Conservation (phyloP, 2,329 filamentous ascomycete species). For the Claviceps sp. region DNA sequence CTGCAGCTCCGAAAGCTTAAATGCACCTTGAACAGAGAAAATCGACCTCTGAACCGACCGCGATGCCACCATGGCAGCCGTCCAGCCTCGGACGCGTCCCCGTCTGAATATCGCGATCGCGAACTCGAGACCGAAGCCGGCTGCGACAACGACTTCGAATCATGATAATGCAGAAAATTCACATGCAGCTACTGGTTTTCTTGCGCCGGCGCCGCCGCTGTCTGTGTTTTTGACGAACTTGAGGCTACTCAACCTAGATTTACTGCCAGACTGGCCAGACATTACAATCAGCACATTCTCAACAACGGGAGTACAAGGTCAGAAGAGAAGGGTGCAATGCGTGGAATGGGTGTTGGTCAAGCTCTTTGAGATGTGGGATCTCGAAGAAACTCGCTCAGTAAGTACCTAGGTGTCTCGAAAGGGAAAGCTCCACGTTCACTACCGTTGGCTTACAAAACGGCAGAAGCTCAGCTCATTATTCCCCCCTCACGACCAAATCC, state of each 20-base stretch:
- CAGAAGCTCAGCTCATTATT: slow-evolving; percentile 86
- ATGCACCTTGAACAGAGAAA: background rate
- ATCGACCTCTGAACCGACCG: background rate
- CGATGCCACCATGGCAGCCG: slow-evolving; percentile 7
- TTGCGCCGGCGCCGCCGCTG: slow-evolving; percentile 11
- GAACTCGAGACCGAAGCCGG: background rate
- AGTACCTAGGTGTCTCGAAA: slow-evolving; percentile 8
- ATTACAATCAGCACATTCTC: slow-evolving; percentile 59
- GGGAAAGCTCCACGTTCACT: background rate
- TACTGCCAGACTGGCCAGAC: slow-evolving; percentile 63
- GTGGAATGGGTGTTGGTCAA: slow-evolving; percentile 89
- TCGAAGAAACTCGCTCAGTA: slow-evolving; percentile 60
- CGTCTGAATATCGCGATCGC: background rate
- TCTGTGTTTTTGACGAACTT: slow-evolving; percentile 64
- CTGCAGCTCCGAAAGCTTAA: background rate
- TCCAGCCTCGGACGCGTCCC: slow-evolving; percentile 7
- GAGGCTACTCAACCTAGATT: slow-evolving; percentile 68
- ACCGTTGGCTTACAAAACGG: slow-evolving; percentile 1
- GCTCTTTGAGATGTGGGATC: slow-evolving; percentile 74
- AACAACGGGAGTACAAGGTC: slow-evolving; percentile 53
- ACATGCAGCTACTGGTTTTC: background rate
- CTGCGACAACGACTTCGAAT: background rate
- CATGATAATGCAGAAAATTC: background rate
- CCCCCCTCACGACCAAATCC: slow-evolving; percentile 76
- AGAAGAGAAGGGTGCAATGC: slow-evolving; percentile 69